Percentiles rank a stretch among this genome's conserved stretches.
phyloP scores from a whole-genome alignment of 768 basidiomycete species.

The Podaxis pistillaris region DNA sequence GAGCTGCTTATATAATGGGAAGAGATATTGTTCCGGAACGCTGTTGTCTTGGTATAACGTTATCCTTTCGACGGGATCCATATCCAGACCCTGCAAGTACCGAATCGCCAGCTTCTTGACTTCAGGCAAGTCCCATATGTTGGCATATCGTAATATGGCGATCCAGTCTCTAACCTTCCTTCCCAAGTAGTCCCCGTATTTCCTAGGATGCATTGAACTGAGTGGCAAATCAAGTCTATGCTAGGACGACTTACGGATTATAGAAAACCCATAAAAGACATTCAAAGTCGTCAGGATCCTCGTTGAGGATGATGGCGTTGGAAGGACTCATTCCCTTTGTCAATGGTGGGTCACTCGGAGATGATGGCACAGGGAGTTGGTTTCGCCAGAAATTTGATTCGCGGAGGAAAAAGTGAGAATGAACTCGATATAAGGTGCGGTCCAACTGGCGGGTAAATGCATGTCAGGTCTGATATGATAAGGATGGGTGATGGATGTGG shows the following conservation, averaged over 20 bases:
- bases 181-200: slow-evolving; percentile 55
- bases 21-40: slow-evolving; percentile 44
- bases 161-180: slow-evolving; percentile 52
- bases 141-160: slow-evolving; percentile 53
- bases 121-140: slow-evolving; percentile 54
- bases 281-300: slow-evolving; percentile 47
- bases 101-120: slow-evolving; percentile 57
- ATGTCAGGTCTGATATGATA: neutral
- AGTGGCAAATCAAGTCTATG: slow-evolving; percentile 13
- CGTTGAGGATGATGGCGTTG: slow-evolving; percentile 38
- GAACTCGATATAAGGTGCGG: slow-evolving; percentile 38
- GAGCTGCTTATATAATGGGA: slow-evolving; percentile 54
- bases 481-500: neutral
- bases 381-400: slow-evolving; percentile 48
- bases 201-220: slow-evolving; percentile 30
- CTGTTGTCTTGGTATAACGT: slow-evolving; percentile 51
- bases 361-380: slow-evolving; percentile 24
- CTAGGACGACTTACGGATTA: slow-evolving; percentile 43
- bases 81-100: slow-evolving; percentile 10
- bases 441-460: neutral
- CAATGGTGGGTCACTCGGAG: slow-evolving; percentile 26
- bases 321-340: slow-evolving; percentile 30
- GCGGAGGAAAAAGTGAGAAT: slow-evolving; percentile 52
- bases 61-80: slow-evolving; percentile 30
- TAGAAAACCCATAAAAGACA: slow-evolving; percentile 64